Conservation (phyloP, 345 rosid genomes). For the Rhodamnia rubescens region DNA sequence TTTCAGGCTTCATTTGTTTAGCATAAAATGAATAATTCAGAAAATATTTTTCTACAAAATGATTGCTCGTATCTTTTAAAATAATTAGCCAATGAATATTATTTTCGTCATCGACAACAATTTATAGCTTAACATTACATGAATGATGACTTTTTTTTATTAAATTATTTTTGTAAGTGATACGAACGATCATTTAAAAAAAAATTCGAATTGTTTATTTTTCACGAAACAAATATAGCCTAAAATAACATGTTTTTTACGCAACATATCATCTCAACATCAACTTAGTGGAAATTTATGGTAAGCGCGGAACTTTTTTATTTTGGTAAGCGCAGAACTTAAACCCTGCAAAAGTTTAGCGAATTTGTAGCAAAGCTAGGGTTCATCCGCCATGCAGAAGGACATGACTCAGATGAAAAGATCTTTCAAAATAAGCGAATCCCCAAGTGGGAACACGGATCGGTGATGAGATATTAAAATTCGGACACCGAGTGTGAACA, state of each 20-base stretch:
- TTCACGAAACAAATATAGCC: too few species aligned
- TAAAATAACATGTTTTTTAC: background rate
- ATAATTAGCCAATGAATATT: too few species aligned
- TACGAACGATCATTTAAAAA: too few species aligned
- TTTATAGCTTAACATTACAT: too few species aligned
- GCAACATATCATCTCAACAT: background rate
- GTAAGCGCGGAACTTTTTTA: background rate
- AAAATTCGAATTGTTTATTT: too few species aligned
- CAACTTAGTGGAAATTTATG: background rate
- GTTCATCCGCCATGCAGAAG: background rate
- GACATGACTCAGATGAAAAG: background rate
- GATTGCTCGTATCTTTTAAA: too few species aligned
- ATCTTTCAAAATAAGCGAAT: background rate
- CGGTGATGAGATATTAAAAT: background rate
- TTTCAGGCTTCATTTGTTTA: background rate
- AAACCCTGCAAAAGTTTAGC: background rate
- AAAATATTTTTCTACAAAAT: too few species aligned
- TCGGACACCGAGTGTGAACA: background rate
- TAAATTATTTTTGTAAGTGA: too few species aligned
- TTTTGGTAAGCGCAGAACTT: background rate
- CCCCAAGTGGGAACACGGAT: background rate
- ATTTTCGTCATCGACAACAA: too few species aligned
- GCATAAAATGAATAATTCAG: too few species aligned
- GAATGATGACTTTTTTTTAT: too few species aligned
- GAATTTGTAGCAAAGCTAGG: background rate